A percentile compares a stretch with the other conserved stretches of the same genome.
Conservation (phyloP, 2,329 filamentous ascomycete species). For the Alternaria sp. region DNA sequence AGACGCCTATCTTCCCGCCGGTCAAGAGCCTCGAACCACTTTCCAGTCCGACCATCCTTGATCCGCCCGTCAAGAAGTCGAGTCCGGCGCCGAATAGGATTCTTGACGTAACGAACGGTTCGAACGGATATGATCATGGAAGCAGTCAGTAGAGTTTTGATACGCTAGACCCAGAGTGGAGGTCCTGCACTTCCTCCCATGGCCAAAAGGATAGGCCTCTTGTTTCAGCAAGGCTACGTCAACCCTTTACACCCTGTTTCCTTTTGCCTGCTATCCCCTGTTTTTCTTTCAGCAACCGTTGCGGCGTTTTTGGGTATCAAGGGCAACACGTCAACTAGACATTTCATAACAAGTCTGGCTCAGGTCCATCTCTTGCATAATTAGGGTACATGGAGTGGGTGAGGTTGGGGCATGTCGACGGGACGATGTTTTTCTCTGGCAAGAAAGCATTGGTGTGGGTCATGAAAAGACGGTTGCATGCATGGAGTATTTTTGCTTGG, state of each 20-base stretch:
- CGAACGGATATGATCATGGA: not conserved
- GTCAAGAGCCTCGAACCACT: slow-evolving; percentile 64
- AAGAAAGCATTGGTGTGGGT: not conserved
- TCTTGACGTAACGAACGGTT: not conserved
- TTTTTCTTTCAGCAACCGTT: not conserved
- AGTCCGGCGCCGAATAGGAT: slow-evolving; percentile 18
- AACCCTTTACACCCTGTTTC: not conserved
- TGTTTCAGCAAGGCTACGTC: not conserved
- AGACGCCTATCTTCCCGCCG: slow-evolving; percentile 62
- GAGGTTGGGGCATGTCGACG: not conserved
- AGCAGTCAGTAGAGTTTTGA: not conserved
- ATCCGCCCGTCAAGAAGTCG: slow-evolving; percentile 64
- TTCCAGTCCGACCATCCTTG: slow-evolving; percentile 63
- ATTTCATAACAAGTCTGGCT: not conserved
- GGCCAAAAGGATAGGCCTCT: not conserved
- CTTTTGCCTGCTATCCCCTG: not conserved
- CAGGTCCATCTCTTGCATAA: not conserved
- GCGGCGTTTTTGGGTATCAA: not conserved
- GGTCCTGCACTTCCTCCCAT: not conserved
- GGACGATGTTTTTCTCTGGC: not conserved
- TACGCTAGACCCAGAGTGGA: not conserved
- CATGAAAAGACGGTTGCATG: not conserved
- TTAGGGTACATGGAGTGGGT: not conserved
- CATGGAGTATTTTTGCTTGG: not conserved
- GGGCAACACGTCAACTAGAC: not conserved